Evolutionary conservation across 192 early-diverging fungal species (phyloP).

Genomic region (Backusella australiensis): DNA sequence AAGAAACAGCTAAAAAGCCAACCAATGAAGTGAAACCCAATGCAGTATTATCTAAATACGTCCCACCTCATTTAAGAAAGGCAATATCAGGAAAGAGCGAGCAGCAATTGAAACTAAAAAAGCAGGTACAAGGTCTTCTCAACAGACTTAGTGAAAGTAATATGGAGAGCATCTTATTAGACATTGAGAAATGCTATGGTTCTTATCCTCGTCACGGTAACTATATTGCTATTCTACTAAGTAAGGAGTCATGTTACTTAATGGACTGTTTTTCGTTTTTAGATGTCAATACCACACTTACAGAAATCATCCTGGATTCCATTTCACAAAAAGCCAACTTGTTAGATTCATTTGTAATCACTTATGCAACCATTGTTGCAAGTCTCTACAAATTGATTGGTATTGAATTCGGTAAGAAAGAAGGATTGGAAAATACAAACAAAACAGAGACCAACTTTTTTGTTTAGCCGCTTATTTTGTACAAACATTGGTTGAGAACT

Average conservation of each 20-base stretch:
- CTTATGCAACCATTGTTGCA: conserved; percentile 86
- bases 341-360: conserved; percentile 87
- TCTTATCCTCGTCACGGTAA: conserved; percentile 43
- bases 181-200: conserved; percentile 77
- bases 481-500: conserved; percentile 70
- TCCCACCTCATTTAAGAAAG: conserved; percentile 85
- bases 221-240: background rate
- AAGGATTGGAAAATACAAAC: background rate
- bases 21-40: background rate
- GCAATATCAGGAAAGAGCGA: conserved; percentile 59
- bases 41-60: conserved; percentile 59
- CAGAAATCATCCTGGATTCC: conserved; percentile 69
- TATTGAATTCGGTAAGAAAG: conserved; percentile 72
- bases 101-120: conserved; percentile 71
- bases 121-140: conserved; percentile 82
- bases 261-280: background rate
- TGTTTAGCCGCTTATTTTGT: conserved; percentile 63
- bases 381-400: conserved; percentile 80
- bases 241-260: background rate
- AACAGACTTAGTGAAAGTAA: conserved; percentile 93
- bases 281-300: conserved; percentile 88
- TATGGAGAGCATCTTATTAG: conserved; percentile 81
- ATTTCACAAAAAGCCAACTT: conserved; percentile 83
- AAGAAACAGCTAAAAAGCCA: background rate
- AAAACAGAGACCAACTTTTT: background rate